Percentiles rank a stretch among this genome's conserved stretches.
Conservation (phyloP, 169 alveolate genomes). For the Theileria equi region DNA sequence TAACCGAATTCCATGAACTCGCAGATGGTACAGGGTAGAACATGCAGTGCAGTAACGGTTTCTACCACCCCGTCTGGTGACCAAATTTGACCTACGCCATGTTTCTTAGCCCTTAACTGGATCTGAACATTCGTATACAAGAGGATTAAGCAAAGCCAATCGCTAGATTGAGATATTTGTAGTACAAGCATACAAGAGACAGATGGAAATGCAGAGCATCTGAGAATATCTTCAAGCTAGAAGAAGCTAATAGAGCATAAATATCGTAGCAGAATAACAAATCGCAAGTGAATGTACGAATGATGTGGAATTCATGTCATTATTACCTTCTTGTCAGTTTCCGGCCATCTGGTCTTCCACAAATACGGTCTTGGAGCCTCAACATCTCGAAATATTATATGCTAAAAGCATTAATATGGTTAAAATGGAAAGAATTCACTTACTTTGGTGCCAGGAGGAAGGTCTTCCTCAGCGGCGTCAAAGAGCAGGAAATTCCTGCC, state of each 20-base stretch:
- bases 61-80: constrained; percentile 75
- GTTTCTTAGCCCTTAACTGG: constrained; percentile 66
- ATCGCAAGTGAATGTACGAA: too few species aligned
- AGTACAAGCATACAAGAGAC: background rate
- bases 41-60: constrained; percentile 67
- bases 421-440: too few species aligned
- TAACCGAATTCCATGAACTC: constrained; percentile 72
- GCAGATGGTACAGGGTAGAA: constrained; percentile 70
- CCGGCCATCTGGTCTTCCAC: constrained; percentile 57
- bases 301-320: background rate
- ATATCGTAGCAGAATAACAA: too few species aligned
- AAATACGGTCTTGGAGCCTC: constrained; percentile 57
- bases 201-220: too few species aligned
- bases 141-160: background rate
- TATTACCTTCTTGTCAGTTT: constrained; percentile 55
- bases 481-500: background rate
- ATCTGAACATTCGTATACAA: constrained; percentile 37
- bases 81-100: constrained; percentile 64
- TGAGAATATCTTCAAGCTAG: too few species aligned
- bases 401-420: constrained; percentile 21
- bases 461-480: background rate
- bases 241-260: too few species aligned
- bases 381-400: constrained; percentile 40
- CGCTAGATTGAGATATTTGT: background rate
- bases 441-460: constrained; percentile 5